Percentiles rank a stretch among this genome's conserved stretches.
These are phyloP conservation scores for Linnemannia zychae DNA, from an alignment of 192 early-diverging fungal species.

Conservation along the genomic window DNA sequence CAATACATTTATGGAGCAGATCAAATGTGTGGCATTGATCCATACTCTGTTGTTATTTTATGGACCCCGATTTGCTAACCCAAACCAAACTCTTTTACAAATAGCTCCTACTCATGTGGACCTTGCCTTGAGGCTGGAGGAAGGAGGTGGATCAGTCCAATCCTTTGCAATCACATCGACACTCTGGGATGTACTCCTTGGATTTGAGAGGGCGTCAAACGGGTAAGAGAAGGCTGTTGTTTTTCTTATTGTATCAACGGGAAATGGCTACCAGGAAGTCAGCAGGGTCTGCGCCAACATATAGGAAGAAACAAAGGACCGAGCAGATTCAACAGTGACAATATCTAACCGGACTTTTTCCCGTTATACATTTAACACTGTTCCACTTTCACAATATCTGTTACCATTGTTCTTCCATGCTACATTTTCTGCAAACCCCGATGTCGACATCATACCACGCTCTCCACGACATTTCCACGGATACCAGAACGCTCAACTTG, in stretches of 20 bases:
- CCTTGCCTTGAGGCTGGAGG: slow-evolving; percentile 84
- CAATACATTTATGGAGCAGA: background rate
- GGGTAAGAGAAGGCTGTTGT: slow-evolving; percentile 51
- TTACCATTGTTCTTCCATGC: no score
- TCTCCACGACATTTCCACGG: slow-evolving; percentile 2
- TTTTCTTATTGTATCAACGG: background rate
- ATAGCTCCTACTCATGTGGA: slow-evolving; percentile 57
- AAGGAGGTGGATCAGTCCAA: slow-evolving; percentile 72
- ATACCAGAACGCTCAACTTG: slow-evolving; percentile 63
- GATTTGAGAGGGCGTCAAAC: slow-evolving; percentile 65
- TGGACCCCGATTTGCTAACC: background rate
- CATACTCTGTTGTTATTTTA: background rate
- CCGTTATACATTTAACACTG: background rate
- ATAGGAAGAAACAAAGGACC: background rate
- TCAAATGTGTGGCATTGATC: background rate
- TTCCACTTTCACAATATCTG: no score
- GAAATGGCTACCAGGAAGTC: background rate
- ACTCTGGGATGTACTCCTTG: slow-evolving; percentile 79
- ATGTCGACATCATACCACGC: background rate
- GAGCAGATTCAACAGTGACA: background rate
- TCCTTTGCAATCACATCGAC: slow-evolving; percentile 69
- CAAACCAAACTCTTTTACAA: slow-evolving; percentile 8
- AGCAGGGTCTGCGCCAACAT: background rate
- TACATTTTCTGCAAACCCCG: background rate
- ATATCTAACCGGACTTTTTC: background rate